These are phyloP conservation scores for Eucalyptus rudis DNA, from an alignment of 345 rosid genomes.

Conservation along the genomic window DNA sequence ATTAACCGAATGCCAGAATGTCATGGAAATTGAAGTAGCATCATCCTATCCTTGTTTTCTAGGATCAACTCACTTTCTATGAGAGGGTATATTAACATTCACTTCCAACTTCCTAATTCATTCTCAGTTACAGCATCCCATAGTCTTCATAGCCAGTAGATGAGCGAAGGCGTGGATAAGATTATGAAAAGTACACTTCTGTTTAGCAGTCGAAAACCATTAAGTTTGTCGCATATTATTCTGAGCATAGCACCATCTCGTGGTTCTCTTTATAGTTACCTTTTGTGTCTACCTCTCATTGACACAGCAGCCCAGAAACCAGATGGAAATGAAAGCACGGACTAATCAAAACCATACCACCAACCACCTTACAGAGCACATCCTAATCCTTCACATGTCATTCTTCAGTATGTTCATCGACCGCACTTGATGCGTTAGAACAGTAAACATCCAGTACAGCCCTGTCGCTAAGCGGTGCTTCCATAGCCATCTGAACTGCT, in stretches of 20 bases:
- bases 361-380: background rate
- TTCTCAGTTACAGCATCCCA: background rate
- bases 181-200: background rate
- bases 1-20: background rate
- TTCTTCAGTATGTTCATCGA: background rate
- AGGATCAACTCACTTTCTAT: background rate
- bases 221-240: background rate
- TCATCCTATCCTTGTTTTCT: background rate
- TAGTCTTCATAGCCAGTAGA: background rate
- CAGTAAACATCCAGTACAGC: background rate
- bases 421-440: background rate
- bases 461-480: background rate
- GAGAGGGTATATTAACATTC: background rate
- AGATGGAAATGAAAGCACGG: background rate
- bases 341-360: background rate
- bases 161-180: background rate
- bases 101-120: background rate
- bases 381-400: background rate
- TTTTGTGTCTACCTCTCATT: background rate
- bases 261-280: background rate
- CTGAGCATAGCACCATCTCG: background rate
- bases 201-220: background rate
- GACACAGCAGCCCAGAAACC: background rate
- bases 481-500: background rate
- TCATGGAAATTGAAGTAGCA: background rate